Conservation (phyloP, 495 filamentous ascomycete genomes). For the Rusavskia elegans region DNA sequence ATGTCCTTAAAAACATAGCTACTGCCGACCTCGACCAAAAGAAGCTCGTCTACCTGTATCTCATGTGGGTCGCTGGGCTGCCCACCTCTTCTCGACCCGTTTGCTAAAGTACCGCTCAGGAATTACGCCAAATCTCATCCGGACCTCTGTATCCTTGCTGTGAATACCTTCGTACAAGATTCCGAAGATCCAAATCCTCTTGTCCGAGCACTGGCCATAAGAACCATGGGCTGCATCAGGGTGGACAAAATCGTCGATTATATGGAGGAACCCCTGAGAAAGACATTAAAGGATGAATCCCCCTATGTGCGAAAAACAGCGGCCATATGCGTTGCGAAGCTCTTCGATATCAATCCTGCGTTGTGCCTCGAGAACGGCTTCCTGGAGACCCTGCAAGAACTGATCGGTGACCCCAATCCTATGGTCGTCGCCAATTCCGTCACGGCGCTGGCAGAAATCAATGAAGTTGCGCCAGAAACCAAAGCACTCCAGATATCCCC, state of each 20-base stretch:
- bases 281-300: slow-evolving; percentile 92
- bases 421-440: slow-evolving; percentile 99
- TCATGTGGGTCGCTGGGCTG: slow-evolving; percentile 47
- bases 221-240: slow-evolving; percentile 98
- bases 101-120: slow-evolving; percentile 30
- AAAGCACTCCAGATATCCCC: slow-evolving; percentile 68
- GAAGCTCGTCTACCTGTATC: slow-evolving; percentile 96
- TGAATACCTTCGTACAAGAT: slow-evolving; percentile 99
- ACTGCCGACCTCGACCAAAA: slow-evolving; percentile 93
- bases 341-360: slow-evolving; percentile 83
- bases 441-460: slow-evolving; percentile 82
- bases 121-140: slow-evolving; percentile 99
- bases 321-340: slow-evolving; percentile 92
- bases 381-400: slow-evolving; percentile 83
- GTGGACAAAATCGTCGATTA: slow-evolving; percentile 99
- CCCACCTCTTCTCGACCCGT: neutral
- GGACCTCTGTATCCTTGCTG: slow-evolving; percentile 95
- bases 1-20: slow-evolving; percentile 98
- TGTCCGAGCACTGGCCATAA: slow-evolving; percentile 83
- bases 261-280: slow-evolving; percentile 95
- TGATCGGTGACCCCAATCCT: slow-evolving; percentile 94
- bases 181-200: slow-evolving; percentile 97
- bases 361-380: slow-evolving; percentile 97
- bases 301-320: slow-evolving; percentile 98
- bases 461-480: slow-evolving; percentile 79